Base-by-base conservation (phyloP, 768 basidiomycete genomes). In the Collybiopsis luxurians region DNA sequence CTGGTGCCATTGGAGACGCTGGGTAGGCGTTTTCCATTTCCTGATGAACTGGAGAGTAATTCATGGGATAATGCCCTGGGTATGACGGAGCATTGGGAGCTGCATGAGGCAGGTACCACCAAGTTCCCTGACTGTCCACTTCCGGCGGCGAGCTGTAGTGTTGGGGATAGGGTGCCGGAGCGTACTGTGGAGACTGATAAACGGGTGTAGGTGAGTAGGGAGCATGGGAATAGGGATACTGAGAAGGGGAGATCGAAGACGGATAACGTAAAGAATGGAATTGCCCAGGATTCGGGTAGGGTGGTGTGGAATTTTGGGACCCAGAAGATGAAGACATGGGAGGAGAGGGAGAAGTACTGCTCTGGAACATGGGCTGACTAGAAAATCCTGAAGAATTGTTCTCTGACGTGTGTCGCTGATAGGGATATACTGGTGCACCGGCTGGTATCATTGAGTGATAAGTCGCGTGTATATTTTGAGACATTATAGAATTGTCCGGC, bases 91-190 rank as follows among this genome's bases (percentile, higher is more conserved):
- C 61, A 3, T 62, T 58, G 2, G 58, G 57, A 1, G 69, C 24
- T 52, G 66, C 59, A 53, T 70, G 69, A 38, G 74, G 74, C 21
- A 80, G 62, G 59, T 83, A 84, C 75, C 79, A 85, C 81, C 81
- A 83, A 1, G 73, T 67, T n/a, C 75, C 76, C 58, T 73, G 78
- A n/a, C 67, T 67, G 4, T 79, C 80, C n/a, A 67, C 64, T 4
- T 73, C 73, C 2, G 53, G 58, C 15, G 70, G 58, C 17, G 66
- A 62, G 10, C 62, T 49, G 61, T 63, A 75, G 47, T 69, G 71
- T 38, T 73, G 77, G n/a, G 68, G 27, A 59, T 74, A 78, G 12
- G 71, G 70, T 1, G 74, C 59, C 4, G 71, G 63, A 17, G 68
- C 49, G 57, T 74, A 79, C 24, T 71, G 80, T 13, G 31, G 31